phyloP scores from a whole-genome alignment of 1,284 basidiomycete species.

The Moniliella sp. region DNA sequence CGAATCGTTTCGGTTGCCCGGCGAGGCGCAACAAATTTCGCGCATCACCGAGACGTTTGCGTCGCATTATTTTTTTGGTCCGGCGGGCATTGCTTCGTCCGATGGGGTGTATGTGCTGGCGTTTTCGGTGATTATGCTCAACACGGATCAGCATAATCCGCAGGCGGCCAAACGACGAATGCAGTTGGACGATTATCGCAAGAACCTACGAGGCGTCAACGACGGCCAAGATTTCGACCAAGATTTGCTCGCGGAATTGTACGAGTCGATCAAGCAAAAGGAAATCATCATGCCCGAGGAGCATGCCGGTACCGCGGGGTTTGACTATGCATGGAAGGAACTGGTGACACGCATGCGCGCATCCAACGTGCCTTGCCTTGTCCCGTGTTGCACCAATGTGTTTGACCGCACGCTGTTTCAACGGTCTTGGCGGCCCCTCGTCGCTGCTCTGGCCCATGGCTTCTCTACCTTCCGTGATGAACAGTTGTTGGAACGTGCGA shows the following conservation, averaged over 20 bases:
- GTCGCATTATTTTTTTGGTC: slow-evolving; percentile 61
- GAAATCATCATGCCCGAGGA: slow-evolving; percentile 98
- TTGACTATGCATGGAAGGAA: slow-evolving; percentile 98
- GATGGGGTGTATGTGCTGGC: slow-evolving; percentile 86
- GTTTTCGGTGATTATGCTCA: slow-evolving; percentile 92
- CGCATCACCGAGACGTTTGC: slow-evolving; percentile 91
- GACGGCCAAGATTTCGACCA: slow-evolving; percentile 60
- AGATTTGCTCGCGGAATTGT: slow-evolving; percentile 68
- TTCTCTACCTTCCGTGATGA: slow-evolving; percentile 93
- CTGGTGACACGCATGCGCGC: slow-evolving; percentile 59
- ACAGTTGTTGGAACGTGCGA: slow-evolving; percentile 77
- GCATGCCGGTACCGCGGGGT: slow-evolving; percentile 83
- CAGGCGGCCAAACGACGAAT: slow-evolving; percentile 82
- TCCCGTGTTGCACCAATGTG: slow-evolving; percentile 52
- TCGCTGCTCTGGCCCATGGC: slow-evolving; percentile 42
- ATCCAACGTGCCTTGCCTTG: slow-evolving; percentile 57
- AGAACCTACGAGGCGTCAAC: slow-evolving; percentile 81
- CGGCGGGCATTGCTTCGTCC: slow-evolving; percentile 72
- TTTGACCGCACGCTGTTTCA: slow-evolving; percentile 89
- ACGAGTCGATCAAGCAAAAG: slow-evolving; percentile 73
- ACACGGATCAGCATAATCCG: slow-evolving; percentile 93
- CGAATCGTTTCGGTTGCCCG: slow-evolving; percentile 80
- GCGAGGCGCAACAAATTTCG: slow-evolving; percentile 79
- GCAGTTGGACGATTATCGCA: slow-evolving; percentile 78
- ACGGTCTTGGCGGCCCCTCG: slow-evolving; percentile 67